Evolutionary conservation across 2,329 filamentous ascomycete genomes (phyloP), one percentile per base, ranked within the genome.

Genomic region (Fusarium longipes): DNA sequence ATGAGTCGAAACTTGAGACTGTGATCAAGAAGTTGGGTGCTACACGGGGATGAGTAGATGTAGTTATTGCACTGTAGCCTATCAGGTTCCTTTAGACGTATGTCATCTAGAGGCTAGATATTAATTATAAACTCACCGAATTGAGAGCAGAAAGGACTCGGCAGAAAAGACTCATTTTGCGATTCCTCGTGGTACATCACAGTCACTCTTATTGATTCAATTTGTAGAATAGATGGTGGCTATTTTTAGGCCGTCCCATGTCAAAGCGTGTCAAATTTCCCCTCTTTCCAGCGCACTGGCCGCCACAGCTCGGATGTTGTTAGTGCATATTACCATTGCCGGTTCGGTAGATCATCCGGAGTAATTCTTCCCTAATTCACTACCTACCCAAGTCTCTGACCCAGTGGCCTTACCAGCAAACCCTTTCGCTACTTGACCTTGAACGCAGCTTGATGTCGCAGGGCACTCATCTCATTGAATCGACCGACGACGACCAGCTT

Each of bases 1-100:
- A 70, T 4, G 35, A 63, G n/a, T 42, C 50, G 0, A 35, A 48
- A 2, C 0, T 70, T 8, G 17, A n/a, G 10, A 9, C 36, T 8
- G 49, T 30, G 1, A 18, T 35, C 8, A n/a, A 29, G 20, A 55
- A 64, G 17, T n/a, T 68, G 10, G 49, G 49, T 30, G 29, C 54
- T 8, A n/a, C 8, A 25, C 17, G 27, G 20, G 38, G 27, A 18
- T 38, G 22, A 42, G 9, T 24, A 25, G 8, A 47, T 20, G 29
- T 25, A n/a, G 14, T 18, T 20, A 18, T 36, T 20, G 6, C 9
- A 18, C 18, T 36, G 9, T 20, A 36, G n/a, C n/a, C 18, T 36
- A 6, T 11, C 35, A 12, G 20, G 36, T 22, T 17, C 20, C 20
- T 6, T 9, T 12, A 15, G 14, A 39, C 14, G 5, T 15, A 22